Evolutionary conservation across 352 stramenopile species (phyloP), one percentile per base, ranked within the genome.

Genomic region (Globisporangium perplexum): DNA sequence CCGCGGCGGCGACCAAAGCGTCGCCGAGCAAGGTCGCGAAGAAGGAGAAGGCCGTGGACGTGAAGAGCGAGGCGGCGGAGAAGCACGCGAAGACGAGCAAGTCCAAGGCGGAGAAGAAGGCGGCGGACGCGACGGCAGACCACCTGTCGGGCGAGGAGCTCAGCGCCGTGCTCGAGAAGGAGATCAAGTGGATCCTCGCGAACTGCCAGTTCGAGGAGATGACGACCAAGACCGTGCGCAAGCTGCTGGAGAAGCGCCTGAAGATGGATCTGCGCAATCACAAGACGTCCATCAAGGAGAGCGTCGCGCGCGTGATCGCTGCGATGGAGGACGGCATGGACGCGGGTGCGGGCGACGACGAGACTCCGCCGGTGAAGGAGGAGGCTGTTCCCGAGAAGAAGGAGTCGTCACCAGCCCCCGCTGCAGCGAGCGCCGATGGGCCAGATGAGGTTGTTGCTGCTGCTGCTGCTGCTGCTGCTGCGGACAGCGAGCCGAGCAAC

Each of bases 151-250:
- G 66, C 0, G 70, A 85, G 26, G 65, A 62, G 33, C 56, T 93
- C 3, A 80, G 64, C 23, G 71, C 68, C 3, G 49, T 87, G 12
- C 58, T 93, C 11, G 83, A 93, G 53, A 77, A 75, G 33, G 81
- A 92, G 58, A 93, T 93, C 49, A 75, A 78, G 15, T 86, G 77
- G 72, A 89, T 93, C 44, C 58, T 93, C 1, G 63, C 72, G 4
- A 90, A 90, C 45, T 88, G 73, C 47, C 70, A 77, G 35, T 88
- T 91, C 50, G 81, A 93, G 28, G 78, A 90, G 49, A 87, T 93
- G 71, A 93, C 83, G 4, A 93, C 83, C 7, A 87, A 88, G 54
- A 93, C 69, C 10, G 72, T 93, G 46, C 66, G 83, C 33, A 88
- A 90, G 51, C 41, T 88, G 55, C 65, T 93, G 0, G 77, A 91